phyloP scores from a whole-genome alignment of 306 rosid genomes.

The Psophocarpus tetragonolobus region DNA sequence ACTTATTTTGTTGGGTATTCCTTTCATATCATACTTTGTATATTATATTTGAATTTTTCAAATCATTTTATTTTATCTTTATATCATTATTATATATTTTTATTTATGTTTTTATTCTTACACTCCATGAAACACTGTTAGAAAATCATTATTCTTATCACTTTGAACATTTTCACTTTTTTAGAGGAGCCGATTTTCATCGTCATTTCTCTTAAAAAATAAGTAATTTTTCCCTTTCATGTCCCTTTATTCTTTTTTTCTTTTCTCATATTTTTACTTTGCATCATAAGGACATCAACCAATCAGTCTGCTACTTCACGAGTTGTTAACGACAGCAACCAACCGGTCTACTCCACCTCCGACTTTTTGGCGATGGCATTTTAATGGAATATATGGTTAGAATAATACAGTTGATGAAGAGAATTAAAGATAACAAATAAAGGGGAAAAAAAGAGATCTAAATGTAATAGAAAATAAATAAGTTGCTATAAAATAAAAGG shows the following conservation, averaged over 20 bases:
- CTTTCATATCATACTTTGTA: neutral
- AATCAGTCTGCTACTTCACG: neutral
- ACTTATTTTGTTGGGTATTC: neutral
- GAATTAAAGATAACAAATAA: too few relatives aligned
- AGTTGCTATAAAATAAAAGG: too few relatives aligned
- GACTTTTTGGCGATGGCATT: slow-evolving; percentile 27
- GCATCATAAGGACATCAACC: neutral
- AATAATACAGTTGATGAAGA: too few relatives aligned
- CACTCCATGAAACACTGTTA: neutral
- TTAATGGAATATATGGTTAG: too few relatives aligned
- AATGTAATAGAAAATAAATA: too few relatives aligned
- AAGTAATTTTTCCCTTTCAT: too few relatives aligned
- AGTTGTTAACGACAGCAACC: neutral
- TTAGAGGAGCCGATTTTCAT: neutral
- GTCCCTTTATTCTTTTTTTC: neutral
- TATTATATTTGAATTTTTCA: neutral
- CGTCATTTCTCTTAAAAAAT: too few relatives aligned
- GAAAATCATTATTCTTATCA: neutral
- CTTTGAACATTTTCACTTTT: neutral
- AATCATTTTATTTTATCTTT: too few relatives aligned
- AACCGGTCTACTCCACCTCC: neutral
- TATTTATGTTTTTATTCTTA: neutral
- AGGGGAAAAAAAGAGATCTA: too few relatives aligned
- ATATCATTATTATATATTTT: neutral
- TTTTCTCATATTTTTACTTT: neutral